Evolutionary conservation across 805 yeast species (phyloP), one percentile per base, ranked within the genome.

Genomic region (Saccharomycodes ludwigii): DNA sequence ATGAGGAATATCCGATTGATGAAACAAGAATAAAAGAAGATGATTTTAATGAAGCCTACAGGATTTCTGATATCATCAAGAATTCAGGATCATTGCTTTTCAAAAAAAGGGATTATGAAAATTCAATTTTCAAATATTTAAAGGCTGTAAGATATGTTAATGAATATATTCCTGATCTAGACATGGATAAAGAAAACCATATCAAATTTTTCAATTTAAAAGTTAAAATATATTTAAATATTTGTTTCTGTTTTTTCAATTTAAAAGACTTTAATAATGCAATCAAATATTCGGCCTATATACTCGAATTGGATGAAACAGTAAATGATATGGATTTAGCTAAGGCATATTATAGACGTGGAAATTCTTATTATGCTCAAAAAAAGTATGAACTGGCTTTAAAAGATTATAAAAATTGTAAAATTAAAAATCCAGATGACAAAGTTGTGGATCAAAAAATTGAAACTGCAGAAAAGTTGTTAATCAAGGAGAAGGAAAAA

Each of bases 1-100:
- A 65, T 43, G 91, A 80, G 52, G 91, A 80, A 50, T 71, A 63
- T 42, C 93, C 91, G 0, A 85, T 74, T 37, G 93, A 81, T 50
- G 83, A 79, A 42, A 58, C 47, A 3, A 52, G 64, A 35, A 70
- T 76, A 30, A 74, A 69, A 35, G 67, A 68, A 27, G 75, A 78
- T 13, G 70, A 76, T 31, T 61, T 73, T 6, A 48, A 44, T n/a
- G 54, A 57, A 11, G 74, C 77, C 0, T 70, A 48, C 35, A 55
- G 56, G 7, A 82, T 76, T 0, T 51, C 75, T 0, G 42, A 39
- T 7, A 68, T 52, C 11, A 79, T 81, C 31, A 81, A 81, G 42
- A 73, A 71, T 20, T 70, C 85, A 15, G 93, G 83, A 1, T 65
- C 77, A 0, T 42, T 66, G 7, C 42, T 81, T 4, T 73, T 73